Percentiles rank a stretch among this genome's conserved stretches.
phyloP scores from a whole-genome alignment of 306 rosid genomes.

The Malus asiatica region DNA sequence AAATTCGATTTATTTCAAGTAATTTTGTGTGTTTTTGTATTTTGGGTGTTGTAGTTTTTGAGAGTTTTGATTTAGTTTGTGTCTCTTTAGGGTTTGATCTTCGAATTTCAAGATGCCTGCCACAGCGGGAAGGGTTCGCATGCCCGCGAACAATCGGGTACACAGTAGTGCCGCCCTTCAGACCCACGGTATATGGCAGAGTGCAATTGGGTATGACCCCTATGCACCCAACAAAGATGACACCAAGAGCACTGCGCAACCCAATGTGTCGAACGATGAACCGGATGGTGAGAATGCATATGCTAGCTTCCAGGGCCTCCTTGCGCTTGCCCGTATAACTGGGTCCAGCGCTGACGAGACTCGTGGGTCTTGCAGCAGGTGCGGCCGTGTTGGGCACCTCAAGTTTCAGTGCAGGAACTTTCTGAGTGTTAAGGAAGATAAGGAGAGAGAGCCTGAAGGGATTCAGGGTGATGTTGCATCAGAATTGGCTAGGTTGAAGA shows the following conservation, averaged over 20 bases:
- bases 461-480: conserved; percentile 44
- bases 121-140: conserved; percentile 97
- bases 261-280: conserved; percentile 31
- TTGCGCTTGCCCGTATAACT: conserved; percentile 84
- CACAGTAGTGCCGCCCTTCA: conserved; percentile 98
- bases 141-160: conserved; percentile 96
- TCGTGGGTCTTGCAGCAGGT: conserved; percentile 88
- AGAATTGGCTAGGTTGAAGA: conserved; percentile 61
- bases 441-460: conserved; percentile 56
- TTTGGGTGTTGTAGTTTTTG: neutral
- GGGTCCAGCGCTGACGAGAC: conserved; percentile 63
- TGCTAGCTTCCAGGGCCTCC: conserved; percentile 91
- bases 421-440: conserved; percentile 66
- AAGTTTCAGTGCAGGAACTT: conserved; percentile 85
- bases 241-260: conserved; percentile 41
- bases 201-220: conserved; percentile 91
- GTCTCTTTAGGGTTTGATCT: conserved; percentile 20
- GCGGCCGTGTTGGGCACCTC: conserved; percentile 95
- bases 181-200: conserved; percentile 96
- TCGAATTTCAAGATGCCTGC: conserved; percentile 69
- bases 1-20: neutral
- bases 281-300: conserved; percentile 84
- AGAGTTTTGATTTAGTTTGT: neutral
- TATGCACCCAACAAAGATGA: conserved; percentile 90
- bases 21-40: neutral